Evolutionary conservation across 202 grass and related monocot genomes (phyloP).

Genomic region (Zoysia matrella): DNA sequence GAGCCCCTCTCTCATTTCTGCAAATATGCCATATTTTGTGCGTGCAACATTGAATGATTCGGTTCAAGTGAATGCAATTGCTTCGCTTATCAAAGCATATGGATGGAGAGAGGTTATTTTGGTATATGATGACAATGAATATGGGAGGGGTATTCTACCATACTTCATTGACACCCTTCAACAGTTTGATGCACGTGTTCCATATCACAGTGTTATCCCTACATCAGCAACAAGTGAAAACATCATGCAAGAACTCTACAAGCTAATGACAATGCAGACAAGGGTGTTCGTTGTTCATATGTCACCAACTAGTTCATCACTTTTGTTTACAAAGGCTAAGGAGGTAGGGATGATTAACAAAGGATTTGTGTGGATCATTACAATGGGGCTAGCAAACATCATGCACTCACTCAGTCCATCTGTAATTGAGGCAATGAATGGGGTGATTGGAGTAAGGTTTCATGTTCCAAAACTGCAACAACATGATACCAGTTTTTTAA

Average conservation of each 20-base stretch:
- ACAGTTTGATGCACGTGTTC: conserved; percentile 26
- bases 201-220: conserved; percentile 40
- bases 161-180: conserved; percentile 54
- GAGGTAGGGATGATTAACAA: conserved; percentile 53
- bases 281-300: conserved; percentile 59
- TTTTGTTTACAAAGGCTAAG: conserved; percentile 48
- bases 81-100: conserved; percentile 47
- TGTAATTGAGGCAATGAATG: conserved; percentile 50
- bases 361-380: conserved; percentile 53
- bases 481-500: conserved; percentile 42
- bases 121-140: conserved; percentile 59
- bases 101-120: conserved; percentile 59
- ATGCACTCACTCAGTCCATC: conserved; percentile 8
- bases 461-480: conserved; percentile 45
- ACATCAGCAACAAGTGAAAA: conserved; percentile 44
- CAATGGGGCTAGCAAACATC: conserved; percentile 47
- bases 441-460: conserved; percentile 52
- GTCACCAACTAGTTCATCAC: conserved; percentile 25
- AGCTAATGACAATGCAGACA: conserved; percentile 61
- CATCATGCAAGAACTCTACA: conserved; percentile 52
- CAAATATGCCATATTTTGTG: conserved; percentile 49
- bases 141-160: conserved; percentile 55
- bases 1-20: conserved; percentile 47
- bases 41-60: conserved; percentile 51
- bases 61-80: conserved; percentile 46